phyloP scores from a whole-genome alignment of 1,284 basidiomycete genomes.

The Pulveroboletus sp. region DNA sequence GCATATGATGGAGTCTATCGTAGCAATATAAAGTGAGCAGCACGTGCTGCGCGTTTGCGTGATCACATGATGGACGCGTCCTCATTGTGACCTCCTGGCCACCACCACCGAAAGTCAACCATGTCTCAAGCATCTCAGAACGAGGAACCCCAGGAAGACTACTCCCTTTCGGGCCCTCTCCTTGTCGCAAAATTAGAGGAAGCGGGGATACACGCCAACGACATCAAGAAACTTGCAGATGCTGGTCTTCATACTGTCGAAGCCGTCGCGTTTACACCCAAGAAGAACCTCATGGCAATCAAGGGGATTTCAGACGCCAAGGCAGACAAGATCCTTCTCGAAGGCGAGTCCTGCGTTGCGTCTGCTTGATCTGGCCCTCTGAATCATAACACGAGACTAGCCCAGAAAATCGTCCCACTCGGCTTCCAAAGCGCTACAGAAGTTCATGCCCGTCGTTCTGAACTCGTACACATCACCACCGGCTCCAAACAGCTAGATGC shows the following conservation, averaged over 20 bases:
- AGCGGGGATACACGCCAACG: slow-evolving; percentile 86
- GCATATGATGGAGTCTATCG: background rate
- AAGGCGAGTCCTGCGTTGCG: slow-evolving; percentile 60
- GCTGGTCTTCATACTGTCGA: slow-evolving; percentile 95
- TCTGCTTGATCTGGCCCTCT: slow-evolving; percentile 6
- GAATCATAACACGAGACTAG: slow-evolving; percentile 44
- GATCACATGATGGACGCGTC: slow-evolving; percentile 38
- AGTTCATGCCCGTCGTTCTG: slow-evolving; percentile 93
- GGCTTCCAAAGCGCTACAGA: slow-evolving; percentile 99
- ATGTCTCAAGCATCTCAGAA: slow-evolving; percentile 50
- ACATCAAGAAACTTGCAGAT: slow-evolving; percentile 95
- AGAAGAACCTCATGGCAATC: slow-evolving; percentile 88
- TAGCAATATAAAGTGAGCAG: background rate
- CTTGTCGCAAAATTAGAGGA: slow-evolving; percentile 86
- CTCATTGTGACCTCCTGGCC: slow-evolving; percentile 1
- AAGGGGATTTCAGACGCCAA: slow-evolving; percentile 99
- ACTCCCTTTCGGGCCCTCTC: slow-evolving; percentile 72
- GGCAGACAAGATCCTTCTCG: slow-evolving; percentile 93
- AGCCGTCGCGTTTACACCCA: slow-evolving; percentile 95
- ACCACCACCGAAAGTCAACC: slow-evolving; percentile 39
- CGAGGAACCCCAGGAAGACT: slow-evolving; percentile 56
- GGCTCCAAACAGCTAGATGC: slow-evolving; percentile 97
- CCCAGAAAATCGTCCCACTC: slow-evolving; percentile 94
- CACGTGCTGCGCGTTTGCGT: slow-evolving; percentile 21
- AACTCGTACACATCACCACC: slow-evolving; percentile 96